Base-by-base conservation (phyloP, 2,329 filamentous ascomycete genomes). In the Falciphora oryzae region DNA sequence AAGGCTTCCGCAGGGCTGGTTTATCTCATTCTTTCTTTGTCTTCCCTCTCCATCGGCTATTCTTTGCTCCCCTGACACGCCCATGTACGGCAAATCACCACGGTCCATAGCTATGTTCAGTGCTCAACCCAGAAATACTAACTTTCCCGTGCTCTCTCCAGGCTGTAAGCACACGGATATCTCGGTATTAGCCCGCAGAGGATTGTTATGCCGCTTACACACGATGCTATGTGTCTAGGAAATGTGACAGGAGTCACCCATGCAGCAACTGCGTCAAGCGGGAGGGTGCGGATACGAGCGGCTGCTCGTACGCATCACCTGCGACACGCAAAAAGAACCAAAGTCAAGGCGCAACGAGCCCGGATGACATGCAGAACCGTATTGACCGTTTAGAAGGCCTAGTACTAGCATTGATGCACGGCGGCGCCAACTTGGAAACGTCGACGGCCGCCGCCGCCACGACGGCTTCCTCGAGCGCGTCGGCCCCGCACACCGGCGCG, bases 281-380 rank as follows among this genome's bases (percentile, higher is more conserved):
- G 71, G 91, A 96, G 77, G 89, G 94, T 71, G 88, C 88, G 69
- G 91, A 93, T 76, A 88, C 89, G 18, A 79, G 84, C 64, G 90
- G 91, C 65, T 98, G 94, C 79, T 90, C 89, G 69, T 98, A 97
- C 80, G 93, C 92, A 60, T 83, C 87, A 63, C 89, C 87, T 53
- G 77, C 81, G 38, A 80, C 80, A 63, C 85, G 92, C 70, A 95
- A 92, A 77, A 96, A 92, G 82, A 88, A 80, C 72, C 85, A 89
- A 76, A 84, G 78, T 78, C 85, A 78, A 82, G 83, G 75, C 66
- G 77, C 83, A 70, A 78, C 83, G 64, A 87, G 77, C 70, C 92
- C 94, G 62, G 93, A 97, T 83, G 94, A 97, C 77, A 97, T 98
- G 94, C 94, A 98, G 80, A 96, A 96, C 74, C 90, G 95, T 75